Evolutionary conservation across 306 rosid species (phyloP).

Genomic region (Medicago lupulina): DNA sequence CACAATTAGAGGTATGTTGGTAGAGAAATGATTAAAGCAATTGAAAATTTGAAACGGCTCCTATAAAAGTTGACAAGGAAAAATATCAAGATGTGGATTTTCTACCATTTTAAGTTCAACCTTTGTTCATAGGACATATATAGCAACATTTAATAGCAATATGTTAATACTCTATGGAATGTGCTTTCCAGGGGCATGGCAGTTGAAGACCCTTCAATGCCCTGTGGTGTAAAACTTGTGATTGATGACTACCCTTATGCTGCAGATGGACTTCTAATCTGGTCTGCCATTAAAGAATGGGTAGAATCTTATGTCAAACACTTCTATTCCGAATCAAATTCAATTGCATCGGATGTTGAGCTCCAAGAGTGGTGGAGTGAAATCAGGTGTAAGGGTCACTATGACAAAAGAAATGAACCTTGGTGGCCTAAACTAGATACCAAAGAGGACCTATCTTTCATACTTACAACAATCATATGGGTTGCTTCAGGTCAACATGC

Average conservation of each 20-base stretch:
- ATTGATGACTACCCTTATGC: slow-evolving; percentile 97
- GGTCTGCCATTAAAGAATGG: slow-evolving; percentile 97
- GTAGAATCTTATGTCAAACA: slow-evolving; percentile 75
- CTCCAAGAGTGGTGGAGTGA: slow-evolving; percentile 96
- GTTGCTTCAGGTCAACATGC: slow-evolving; percentile 95
- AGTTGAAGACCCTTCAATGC: slow-evolving; percentile 74
- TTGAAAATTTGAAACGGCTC: no score
- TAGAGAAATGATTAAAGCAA: no score
- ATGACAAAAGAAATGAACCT: slow-evolving; percentile 76
- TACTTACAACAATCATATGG: slow-evolving; percentile 87
- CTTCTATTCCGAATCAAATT: slow-evolving; percentile 69
- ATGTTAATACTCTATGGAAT: background rate
- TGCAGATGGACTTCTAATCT: slow-evolving; percentile 86
- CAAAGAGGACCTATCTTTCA: slow-evolving; percentile 68
- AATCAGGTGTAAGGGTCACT: slow-evolving; percentile 82
- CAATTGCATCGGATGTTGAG: slow-evolving; percentile 70
- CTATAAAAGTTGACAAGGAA: no score
- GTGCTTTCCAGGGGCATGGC: slow-evolving; percentile 86
- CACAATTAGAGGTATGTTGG: no score
- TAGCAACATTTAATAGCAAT: background rate
- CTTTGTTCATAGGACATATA: slow-evolving; percentile 1
- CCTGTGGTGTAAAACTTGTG: slow-evolving; percentile 79
- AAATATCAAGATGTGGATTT: background rate
- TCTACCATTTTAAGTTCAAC: slow-evolving; percentile 11
- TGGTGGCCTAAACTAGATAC: slow-evolving; percentile 94